Evolutionary conservation across 495 filamentous ascomycete genomes (phyloP), one percentile per base, ranked within the genome.

Genomic region (Penicillium mononematosum): DNA sequence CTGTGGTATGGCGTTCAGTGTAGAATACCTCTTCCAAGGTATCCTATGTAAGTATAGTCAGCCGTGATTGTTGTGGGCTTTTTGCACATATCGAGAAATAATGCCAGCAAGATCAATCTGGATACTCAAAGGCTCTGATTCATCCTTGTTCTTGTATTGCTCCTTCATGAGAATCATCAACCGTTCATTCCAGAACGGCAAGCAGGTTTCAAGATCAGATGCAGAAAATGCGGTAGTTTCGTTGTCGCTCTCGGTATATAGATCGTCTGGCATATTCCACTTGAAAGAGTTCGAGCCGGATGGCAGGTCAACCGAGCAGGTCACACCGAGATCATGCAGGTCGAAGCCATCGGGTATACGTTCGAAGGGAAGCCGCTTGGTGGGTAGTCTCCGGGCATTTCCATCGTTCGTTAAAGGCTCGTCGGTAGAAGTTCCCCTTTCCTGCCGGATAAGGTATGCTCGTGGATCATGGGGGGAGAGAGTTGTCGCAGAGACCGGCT

Each of bases 401-500:
- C 53, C 58, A 44, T 58, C 61, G 60, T 61, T 55, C 42, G 59
- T 34, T 9, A 53, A 32, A 19, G 34, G 0, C 3, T 53, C 48
- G 5, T 53, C 31, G 2, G 25, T 41, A 9, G 19, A 9, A n/a
- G 29, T 14, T 1, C 34, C 45, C n/a, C 22, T 49, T 36, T 64
- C 57, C 20, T 65, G 55, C 6, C 66, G 69, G 34, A 77, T 71
- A 6, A 78, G 58, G 53, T 76, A 77, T 45, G 69, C 61, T 36
- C 76, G 65, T 6, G 76, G 71, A 38, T 78, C 76, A 50, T 66
- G 53, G 0, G 59, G 60, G n/a, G 46, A 48, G 6, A 74, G 51
- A 1, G 48, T 11, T 12, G 52, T 34, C 8, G 20, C 41, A 14
- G 48, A 36, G 3, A 34, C 2, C 17, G 45, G 5, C 2, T 53